Percentiles rank a stretch among this genome's conserved stretches.
phyloP scores from a whole-genome alignment of 225 moss, liverwort and hornwort genomes.

The Pseudoscleropodium purum region DNA sequence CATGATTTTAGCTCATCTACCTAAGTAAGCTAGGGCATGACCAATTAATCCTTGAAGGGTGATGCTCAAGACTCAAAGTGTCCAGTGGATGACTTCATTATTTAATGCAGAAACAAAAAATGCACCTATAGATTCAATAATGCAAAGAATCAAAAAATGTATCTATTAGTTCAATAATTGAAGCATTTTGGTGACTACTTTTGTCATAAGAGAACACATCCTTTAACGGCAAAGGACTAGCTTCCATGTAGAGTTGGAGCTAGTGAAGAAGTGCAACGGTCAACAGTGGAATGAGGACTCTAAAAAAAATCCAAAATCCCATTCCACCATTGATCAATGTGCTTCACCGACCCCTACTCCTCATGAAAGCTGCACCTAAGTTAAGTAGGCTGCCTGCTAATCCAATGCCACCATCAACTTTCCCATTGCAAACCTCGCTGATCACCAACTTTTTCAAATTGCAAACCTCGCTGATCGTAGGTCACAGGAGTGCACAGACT shows the following conservation, averaged over 20 bases:
- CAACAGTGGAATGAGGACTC: too few species aligned
- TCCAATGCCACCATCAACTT: too few species aligned
- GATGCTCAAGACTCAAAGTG: fast-evolving
- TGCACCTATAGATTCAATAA: too few species aligned
- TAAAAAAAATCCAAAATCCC: too few species aligned
- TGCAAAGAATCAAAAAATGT: background rate
- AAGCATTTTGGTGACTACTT: background rate
- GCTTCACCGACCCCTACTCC: too few species aligned
- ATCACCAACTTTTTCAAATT: background rate
- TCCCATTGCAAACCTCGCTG: background rate
- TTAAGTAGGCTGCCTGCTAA: background rate
- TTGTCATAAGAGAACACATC: too few species aligned
- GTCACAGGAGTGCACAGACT: background rate
- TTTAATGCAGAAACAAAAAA: background rate
- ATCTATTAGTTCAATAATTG: background rate
- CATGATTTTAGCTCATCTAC: background rate
- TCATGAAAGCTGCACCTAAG: too few species aligned
- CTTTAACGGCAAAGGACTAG: fast-evolving
- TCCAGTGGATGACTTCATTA: background rate
- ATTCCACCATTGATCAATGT: too few species aligned
- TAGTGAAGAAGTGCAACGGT: too few species aligned
- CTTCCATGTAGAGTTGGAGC: too few species aligned
- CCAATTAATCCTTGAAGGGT: fast-evolving
- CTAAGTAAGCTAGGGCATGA: background rate
- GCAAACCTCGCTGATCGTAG: background rate